A percentile compares a stretch with the other conserved stretches of the same genome.
Conservation (phyloP, 1,284 basidiomycete genomes). For the Melampsora occidentalis region DNA sequence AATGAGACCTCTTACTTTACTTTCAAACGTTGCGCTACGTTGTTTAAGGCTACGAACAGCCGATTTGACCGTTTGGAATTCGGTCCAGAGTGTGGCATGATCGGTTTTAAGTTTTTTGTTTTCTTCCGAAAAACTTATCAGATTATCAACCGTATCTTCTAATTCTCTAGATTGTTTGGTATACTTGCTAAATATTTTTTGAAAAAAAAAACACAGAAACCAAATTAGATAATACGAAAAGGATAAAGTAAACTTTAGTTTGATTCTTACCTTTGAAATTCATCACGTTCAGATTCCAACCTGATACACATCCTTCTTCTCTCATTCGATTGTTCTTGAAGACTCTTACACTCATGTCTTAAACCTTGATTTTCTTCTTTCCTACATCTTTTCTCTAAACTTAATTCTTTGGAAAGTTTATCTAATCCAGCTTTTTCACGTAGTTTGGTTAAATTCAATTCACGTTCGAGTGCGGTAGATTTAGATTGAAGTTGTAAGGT, state of each 20-base stretch:
- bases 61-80: background rate
- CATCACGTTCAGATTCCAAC: conserved; percentile 7
- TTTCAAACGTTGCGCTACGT: background rate
- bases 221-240: background rate
- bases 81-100: background rate
- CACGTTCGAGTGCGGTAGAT: background rate
- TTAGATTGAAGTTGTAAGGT: background rate
- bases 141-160: background rate
- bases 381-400: no score
- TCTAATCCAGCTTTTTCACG: background rate
- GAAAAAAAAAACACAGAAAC: background rate
- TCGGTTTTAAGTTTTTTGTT: background rate
- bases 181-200: background rate
- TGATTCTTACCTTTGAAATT: conserved; percentile 2
- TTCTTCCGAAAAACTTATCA: conserved; percentile 2
- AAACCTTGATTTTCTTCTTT: background rate
- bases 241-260: background rate
- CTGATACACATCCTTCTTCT: background rate
- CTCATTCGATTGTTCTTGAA: background rate
- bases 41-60: background rate
- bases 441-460: background rate
- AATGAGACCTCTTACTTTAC: background rate
- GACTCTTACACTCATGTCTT: background rate
- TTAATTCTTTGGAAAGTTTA: no score
- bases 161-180: background rate